phyloP scores from a whole-genome alignment of 306 rosid genomes.

The Castanospermum australe region DNA sequence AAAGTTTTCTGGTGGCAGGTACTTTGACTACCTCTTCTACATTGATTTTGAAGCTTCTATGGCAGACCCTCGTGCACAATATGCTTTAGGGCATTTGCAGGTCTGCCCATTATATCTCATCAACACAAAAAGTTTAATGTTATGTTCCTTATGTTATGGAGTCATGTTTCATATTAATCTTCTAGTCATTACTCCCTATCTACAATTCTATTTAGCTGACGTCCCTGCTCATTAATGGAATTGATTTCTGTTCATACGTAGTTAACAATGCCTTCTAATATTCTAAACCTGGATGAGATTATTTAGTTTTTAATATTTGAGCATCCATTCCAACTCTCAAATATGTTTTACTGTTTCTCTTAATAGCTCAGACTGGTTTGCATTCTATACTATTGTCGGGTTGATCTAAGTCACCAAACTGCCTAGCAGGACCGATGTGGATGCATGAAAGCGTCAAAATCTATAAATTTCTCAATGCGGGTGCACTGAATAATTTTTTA shows the following conservation, averaged over 20 bases:
- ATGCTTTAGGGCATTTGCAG: slow-evolving; percentile 81
- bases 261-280: no score
- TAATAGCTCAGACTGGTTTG: background rate
- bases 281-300: background rate
- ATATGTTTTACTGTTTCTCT: background rate
- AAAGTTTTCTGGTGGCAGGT: slow-evolving; percentile 52
- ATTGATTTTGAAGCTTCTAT: slow-evolving; percentile 89
- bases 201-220: background rate
- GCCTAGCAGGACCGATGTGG: no score
- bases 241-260: background rate
- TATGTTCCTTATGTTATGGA: background rate
- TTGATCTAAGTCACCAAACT: no score
- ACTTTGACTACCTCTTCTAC: slow-evolving; percentile 84
- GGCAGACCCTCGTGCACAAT: slow-evolving; percentile 84
- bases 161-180: background rate
- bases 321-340: background rate
- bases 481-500: background rate
- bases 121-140: background rate
- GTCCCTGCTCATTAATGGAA: background rate
- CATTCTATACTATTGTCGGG: background rate
- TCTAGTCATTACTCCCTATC: background rate
- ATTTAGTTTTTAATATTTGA: background rate
- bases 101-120: slow-evolving; percentile 36
- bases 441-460: no score
- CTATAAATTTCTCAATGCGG: background rate